Evolutionary conservation across 1,139 yeast species (phyloP), one percentile per base, ranked within the genome.

Genomic region (Pichia kudriavzevii): DNA sequence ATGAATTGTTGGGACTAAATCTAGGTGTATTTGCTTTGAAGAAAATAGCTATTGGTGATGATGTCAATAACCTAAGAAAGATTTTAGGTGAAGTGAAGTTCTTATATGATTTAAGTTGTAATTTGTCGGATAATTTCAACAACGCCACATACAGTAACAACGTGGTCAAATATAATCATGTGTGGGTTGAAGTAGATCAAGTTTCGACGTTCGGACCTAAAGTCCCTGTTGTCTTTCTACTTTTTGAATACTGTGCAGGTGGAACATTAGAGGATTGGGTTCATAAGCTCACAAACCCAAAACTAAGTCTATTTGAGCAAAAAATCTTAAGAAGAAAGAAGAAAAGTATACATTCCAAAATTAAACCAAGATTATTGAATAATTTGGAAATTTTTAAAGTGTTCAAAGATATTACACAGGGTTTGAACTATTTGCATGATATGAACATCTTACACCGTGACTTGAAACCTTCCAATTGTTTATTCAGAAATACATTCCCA

Each of bases 241-340:
- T 85, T 17, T 93, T 83, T 53, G 95, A 85, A 50, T 85, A 80
- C 53, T 85, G 95, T 53, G 80, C 74, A 35, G 95, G 94, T 10
- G 95, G 95, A 0, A 85, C 85, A 34, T 58, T 85, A 35, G 95
- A 85, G 48, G 82, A 75, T 39, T 68, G 79, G 47, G 68, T 83
- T 6, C 46, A 54, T 9, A 53, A 54, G n/a, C 44, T 61, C 16
- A 40, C 50, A 3, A 36, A 50, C 14, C 63, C 64, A 1, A 53
- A 55, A 26, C 55, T 61, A 4, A 58, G 46, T 45, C 41, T 44
- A 34, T 49, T 52, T 36, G 53, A 62, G 32, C 65, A 61, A 39
- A 53, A 46, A 36, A 38, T 51, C 25, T 52, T 60, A 22, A 53
- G 59, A 30, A 44, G 50, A 27, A 56, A 46, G 61, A 63, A 44